Evolutionary conservation across 139 green algal species (phyloP).

Genomic region (Eudorina sp.): DNA sequence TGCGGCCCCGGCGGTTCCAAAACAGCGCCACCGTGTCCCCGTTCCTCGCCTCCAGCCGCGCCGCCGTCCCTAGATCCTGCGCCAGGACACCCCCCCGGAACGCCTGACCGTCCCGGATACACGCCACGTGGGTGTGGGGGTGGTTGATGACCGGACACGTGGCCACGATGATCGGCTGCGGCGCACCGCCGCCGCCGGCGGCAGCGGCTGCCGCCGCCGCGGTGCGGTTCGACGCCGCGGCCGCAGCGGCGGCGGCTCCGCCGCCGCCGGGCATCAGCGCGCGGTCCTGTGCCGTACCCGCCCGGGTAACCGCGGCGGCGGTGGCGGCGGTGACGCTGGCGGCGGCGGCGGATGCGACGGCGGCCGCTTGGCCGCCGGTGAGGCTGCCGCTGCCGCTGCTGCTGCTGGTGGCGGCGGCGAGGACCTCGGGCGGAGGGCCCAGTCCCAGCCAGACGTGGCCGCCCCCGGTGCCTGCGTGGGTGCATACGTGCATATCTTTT

Average conservation of each 20-base stretch:
- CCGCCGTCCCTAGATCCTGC: not conserved
- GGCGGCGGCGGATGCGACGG: not conserved
- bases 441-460: slow-evolving; percentile 44
- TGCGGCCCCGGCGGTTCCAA: slow-evolving; percentile 33
- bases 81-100: slow-evolving; percentile 21
- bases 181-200: not conserved
- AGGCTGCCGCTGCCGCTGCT: not conserved
- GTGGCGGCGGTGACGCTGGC: not conserved
- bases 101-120: slow-evolving; percentile 18
- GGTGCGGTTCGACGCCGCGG: not conserved
- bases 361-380: not conserved
- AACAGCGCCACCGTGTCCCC: slow-evolving; percentile 35
- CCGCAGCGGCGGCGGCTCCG: not conserved
- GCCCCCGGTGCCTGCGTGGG: not conserved
- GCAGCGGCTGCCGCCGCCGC: not conserved
- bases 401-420: not conserved
- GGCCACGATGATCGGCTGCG: not conserved
- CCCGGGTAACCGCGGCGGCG: too few relatives aligned
- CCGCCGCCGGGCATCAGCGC: not conserved
- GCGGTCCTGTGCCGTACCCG: not conserved
- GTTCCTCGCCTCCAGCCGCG: slow-evolving; percentile 13
- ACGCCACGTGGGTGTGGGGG: slow-evolving; percentile 26
- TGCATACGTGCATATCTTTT: too few relatives aligned
- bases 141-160: slow-evolving; percentile 31
- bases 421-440: not conserved